Percentiles rank a stretch among this genome's conserved stretches.
phyloP scores from a whole-genome alignment of 169 alveolate genomes.

The Plasmodium billcollinsi region DNA sequence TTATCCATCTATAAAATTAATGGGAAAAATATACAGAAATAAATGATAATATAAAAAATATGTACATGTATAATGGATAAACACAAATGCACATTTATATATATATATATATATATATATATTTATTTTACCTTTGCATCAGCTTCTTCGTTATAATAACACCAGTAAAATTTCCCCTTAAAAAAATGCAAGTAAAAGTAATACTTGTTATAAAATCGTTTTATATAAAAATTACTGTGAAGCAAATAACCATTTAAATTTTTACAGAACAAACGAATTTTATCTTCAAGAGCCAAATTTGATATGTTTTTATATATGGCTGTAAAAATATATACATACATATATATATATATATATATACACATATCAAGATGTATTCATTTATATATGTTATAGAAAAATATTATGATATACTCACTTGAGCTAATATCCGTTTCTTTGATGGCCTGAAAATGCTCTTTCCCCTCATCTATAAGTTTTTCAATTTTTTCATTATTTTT shows the following conservation, averaged over 20 bases:
- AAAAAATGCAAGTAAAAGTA: constrained; percentile 57
- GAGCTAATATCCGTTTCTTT: constrained; percentile 56
- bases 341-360: neutral
- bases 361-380: neutral
- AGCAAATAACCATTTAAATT: constrained; percentile 48
- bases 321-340: neutral
- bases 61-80: neutral
- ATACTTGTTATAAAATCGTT: constrained; percentile 55
- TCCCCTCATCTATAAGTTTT: constrained; percentile 47
- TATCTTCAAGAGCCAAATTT: constrained; percentile 41
- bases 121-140: constrained; percentile 44
- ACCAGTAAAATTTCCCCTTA: constrained; percentile 70
- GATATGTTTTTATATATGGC: constrained; percentile 63
- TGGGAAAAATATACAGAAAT: neutral
- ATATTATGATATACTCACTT: constrained; percentile 5
- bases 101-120: neutral
- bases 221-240: constrained; percentile 56
- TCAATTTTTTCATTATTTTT: constrained; percentile 52
- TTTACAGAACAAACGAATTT: constrained; percentile 62
- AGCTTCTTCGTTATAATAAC: constrained; percentile 64
- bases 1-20: constrained; percentile 31
- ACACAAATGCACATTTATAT: neutral
- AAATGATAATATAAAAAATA: neutral
- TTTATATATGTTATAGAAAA: neutral
- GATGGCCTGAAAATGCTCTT: constrained; percentile 49